Percentiles rank a stretch among this genome's conserved stretches.
Conservation (phyloP, 371 early-diverging fungal species). For the Mortierella sp. region DNA sequence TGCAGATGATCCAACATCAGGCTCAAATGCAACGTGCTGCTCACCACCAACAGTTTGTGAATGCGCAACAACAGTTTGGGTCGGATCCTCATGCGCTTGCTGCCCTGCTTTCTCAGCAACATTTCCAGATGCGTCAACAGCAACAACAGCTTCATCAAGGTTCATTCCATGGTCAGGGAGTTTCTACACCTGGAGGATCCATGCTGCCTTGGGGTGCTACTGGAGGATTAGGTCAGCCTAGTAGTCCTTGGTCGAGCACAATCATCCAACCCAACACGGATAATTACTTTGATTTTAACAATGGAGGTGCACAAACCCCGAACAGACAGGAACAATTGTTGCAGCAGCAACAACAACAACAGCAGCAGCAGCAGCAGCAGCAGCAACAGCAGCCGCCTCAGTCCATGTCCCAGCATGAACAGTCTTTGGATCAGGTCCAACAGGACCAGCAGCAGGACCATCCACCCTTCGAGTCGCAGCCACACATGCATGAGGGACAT, state of each 20-base stretch:
- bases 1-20: constrained; percentile 53
- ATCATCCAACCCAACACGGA: constrained; percentile 2
- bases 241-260: constrained; percentile 4
- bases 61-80: constrained; percentile 44
- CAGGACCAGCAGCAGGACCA: too few species aligned
- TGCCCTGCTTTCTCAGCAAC: constrained; percentile 54
- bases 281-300: constrained; percentile 4
- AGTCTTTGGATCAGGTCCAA: too few species aligned
- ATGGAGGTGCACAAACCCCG: constrained; percentile 8
- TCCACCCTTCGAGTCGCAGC: too few species aligned
- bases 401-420: too few species aligned
- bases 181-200: neutral
- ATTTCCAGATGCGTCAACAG: constrained; percentile 30
- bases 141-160: constrained; percentile 11
- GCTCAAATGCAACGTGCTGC: constrained; percentile 40
- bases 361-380: constrained; percentile 25
- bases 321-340: constrained; percentile 19
- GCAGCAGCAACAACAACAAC: constrained; percentile 29
- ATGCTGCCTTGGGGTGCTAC: neutral
- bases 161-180: neutral
- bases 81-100: constrained; percentile 25
- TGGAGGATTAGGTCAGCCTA: neutral
- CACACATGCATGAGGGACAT: too few species aligned
- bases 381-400: constrained; percentile 24
- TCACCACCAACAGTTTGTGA: constrained; percentile 51